Evolutionary conservation across 345 rosid genomes (phyloP).

Genomic region (Ceriops decandra): DNA sequence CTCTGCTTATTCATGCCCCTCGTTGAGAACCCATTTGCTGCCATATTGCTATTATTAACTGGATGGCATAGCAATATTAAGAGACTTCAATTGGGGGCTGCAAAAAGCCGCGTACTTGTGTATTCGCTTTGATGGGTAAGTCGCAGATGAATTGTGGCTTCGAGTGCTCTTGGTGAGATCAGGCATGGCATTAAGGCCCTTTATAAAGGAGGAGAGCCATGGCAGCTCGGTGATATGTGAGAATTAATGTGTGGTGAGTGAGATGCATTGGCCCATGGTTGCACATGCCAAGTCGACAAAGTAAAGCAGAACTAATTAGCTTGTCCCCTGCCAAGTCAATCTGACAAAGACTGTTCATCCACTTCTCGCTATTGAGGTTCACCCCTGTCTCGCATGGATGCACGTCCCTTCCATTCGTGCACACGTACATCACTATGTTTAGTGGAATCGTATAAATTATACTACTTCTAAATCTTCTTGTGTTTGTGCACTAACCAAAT

Average conservation of each 20-base stretch:
- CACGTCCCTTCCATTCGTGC: conserved; percentile 14
- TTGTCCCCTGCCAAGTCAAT: conserved; percentile 27
- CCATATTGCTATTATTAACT: conserved; percentile 13
- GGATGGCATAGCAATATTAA: background rate
- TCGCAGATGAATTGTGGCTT: background rate
- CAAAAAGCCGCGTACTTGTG: background rate
- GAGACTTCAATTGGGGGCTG: background rate
- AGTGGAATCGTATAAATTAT: too few relatives aligned
- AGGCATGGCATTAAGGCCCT: background rate
- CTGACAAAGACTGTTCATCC: conserved; percentile 30
- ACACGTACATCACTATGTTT: background rate
- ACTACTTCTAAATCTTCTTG: too few relatives aligned
- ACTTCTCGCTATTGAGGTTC: conserved; percentile 8
- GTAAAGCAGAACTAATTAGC: conserved; percentile 5
- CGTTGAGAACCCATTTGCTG: conserved; percentile 18
- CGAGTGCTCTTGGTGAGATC: background rate
- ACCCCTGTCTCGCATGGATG: conserved; percentile 14
- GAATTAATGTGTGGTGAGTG: conserved; percentile 26
- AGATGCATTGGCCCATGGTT: conserved; percentile 17
- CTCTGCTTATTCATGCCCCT: conserved; percentile 39
- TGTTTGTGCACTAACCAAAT: too few relatives aligned
- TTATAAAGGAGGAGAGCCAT: conserved; percentile 10
- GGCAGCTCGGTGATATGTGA: conserved; percentile 18
- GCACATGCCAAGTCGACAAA: conserved; percentile 20
- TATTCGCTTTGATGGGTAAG: background rate